phyloP scores from a whole-genome alignment of 2,329 filamentous ascomycete genomes.

The Ophiocordyceps robertsii region DNA sequence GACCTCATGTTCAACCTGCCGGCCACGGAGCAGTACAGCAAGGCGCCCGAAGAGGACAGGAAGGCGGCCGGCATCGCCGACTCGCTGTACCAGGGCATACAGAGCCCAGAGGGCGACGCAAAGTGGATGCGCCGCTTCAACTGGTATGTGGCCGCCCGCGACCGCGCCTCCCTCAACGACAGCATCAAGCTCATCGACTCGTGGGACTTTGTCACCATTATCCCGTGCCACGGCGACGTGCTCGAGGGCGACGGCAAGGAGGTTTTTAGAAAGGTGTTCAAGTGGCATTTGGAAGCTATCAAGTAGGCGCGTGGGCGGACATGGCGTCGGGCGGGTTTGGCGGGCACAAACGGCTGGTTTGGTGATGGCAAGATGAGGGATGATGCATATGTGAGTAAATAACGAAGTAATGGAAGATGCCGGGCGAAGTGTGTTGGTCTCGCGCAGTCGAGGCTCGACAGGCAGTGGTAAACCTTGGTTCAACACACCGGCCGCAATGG shows the following conservation, averaged over 20 bases:
- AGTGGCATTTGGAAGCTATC: constrained; percentile 57
- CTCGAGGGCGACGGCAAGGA: constrained; percentile 63
- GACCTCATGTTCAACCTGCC: constrained; percentile 91
- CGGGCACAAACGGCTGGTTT: no score
- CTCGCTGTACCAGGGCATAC: constrained; percentile 35
- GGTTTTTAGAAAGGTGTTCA: constrained; percentile 64
- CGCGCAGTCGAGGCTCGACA: no score
- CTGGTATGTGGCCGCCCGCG: constrained; percentile 59
- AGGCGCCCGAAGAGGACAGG: constrained; percentile 27
- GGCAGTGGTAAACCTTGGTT: no score
- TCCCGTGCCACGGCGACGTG: constrained; percentile 89
- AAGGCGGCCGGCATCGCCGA: constrained; percentile 22
- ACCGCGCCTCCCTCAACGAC: constrained; percentile 56
- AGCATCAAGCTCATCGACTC: constrained; percentile 54
- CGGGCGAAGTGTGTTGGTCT: no score
- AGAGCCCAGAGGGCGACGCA: constrained; percentile 50
- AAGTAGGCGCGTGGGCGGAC: constrained; percentile 3
- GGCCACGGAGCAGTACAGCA: constrained; percentile 75
- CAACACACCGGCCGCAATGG: no score
- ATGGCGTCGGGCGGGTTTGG: no score
- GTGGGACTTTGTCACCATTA: constrained; percentile 78
- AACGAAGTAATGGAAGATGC: no score
- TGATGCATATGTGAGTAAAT: no score
- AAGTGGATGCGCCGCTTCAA: constrained; percentile 66
- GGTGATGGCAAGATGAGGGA: no score